Conservation (phyloP, 768 basidiomycete species). For the Lentinus brumalis region DNA sequence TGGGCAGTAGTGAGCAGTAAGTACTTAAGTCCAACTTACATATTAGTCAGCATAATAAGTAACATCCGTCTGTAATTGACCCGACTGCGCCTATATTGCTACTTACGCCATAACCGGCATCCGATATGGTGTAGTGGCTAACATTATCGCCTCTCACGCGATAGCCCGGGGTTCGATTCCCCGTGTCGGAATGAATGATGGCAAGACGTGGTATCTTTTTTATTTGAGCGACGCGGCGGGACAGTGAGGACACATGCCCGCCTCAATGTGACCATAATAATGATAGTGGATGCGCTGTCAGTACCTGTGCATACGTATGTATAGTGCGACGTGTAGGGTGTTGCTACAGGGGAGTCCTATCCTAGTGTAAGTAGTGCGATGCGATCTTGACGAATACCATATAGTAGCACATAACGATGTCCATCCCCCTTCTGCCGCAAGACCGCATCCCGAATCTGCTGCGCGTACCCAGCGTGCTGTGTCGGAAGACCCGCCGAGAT, state of each 20-base stretch:
- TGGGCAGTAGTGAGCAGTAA: no score
- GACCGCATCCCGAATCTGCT: slow-evolving; percentile 68
- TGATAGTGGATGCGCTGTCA: background rate
- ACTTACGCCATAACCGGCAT: background rate
- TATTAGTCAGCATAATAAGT: no score
- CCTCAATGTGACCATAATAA: no score
- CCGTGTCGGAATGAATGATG: slow-evolving; percentile 6
- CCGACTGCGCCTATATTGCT: no score
- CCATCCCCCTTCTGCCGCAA: slow-evolving; percentile 65
- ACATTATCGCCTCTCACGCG: slow-evolving; percentile 16
- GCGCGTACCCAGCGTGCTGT: slow-evolving; percentile 61
- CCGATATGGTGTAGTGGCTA: slow-evolving; percentile 16
- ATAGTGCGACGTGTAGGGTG: background rate
- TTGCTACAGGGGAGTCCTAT: slow-evolving; percentile 3
- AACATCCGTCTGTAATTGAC: no score
- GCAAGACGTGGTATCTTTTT: no score
- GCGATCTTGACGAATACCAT: slow-evolving; percentile 20
- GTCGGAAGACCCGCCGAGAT: slow-evolving; percentile 57
- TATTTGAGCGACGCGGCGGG: background rate
- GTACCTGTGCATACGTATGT: background rate
- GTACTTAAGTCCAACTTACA: no score
- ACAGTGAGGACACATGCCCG: no score
- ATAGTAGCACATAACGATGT: slow-evolving; percentile 32
- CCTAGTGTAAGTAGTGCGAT: slow-evolving; percentile 12
- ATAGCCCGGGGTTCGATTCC: slow-evolving; percentile 14